These are phyloP conservation scores for Apiotrichum veenhuisii DNA, from an alignment of 1,284 basidiomycete species.

Conservation along the genomic window DNA sequence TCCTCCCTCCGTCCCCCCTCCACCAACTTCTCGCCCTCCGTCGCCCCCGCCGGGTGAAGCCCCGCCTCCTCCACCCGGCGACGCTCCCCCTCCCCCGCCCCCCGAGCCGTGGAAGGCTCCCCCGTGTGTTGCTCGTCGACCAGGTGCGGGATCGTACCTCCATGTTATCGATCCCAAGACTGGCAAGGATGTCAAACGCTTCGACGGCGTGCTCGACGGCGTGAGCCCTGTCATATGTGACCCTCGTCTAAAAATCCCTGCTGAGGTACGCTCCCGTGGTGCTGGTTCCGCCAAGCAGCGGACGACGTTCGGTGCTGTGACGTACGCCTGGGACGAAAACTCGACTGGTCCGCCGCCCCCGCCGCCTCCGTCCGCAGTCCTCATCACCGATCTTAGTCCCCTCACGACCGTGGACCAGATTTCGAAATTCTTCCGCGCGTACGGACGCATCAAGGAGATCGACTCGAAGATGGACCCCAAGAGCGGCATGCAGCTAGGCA, in stretches of 20 bases:
- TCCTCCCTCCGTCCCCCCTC: background rate
- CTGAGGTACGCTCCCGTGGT: slow-evolving; percentile 23
- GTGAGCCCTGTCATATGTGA: slow-evolving; percentile 29
- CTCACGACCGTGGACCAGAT: slow-evolving; percentile 66
- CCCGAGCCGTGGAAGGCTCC: slow-evolving; percentile 20
- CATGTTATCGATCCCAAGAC: slow-evolving; percentile 20
- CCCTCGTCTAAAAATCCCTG: slow-evolving; percentile 29
- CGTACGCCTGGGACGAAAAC: slow-evolving; percentile 64
- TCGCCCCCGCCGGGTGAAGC: slow-evolving; percentile 11
- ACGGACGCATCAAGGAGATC: slow-evolving; percentile 67
- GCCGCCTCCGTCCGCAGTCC: slow-evolving; percentile 59
- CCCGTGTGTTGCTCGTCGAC: slow-evolving; percentile 24
- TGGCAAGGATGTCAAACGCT: slow-evolving; percentile 29
- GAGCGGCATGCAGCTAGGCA: slow-evolving; percentile 76
- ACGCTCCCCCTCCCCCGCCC: slow-evolving; percentile 27
- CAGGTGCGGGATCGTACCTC: slow-evolving; percentile 31
- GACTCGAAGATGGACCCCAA: slow-evolving; percentile 76
- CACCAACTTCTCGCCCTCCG: slow-evolving; percentile 6
- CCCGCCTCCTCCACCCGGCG: slow-evolving; percentile 23
- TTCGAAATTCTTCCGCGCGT: slow-evolving; percentile 62
- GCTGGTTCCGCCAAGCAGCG: slow-evolving; percentile 34
- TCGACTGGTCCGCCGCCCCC: slow-evolving; percentile 73
- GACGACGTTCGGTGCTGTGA: slow-evolving; percentile 22
- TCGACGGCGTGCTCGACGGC: slow-evolving; percentile 36
- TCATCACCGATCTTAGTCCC: slow-evolving; percentile 69